Percentiles rank a stretch among this genome's conserved stretches.
phyloP scores from a whole-genome alignment of 73 alveolate genomes.

The Stentor roeselii region DNA sequence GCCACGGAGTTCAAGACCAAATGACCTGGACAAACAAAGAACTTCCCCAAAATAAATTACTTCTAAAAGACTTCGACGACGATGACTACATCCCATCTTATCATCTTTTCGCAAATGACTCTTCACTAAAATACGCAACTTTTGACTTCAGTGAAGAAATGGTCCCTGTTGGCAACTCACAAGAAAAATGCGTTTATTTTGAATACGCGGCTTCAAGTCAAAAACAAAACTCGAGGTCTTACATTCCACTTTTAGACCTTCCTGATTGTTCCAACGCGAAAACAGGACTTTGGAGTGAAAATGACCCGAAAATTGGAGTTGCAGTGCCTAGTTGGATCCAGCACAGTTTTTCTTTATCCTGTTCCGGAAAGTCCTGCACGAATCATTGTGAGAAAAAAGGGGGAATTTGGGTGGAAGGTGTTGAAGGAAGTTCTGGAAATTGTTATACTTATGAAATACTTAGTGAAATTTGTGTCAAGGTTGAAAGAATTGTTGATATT shows the following conservation, averaged over 20 bases:
- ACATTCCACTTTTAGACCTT: not conserved
- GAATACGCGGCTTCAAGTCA: not conserved
- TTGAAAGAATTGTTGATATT: not conserved
- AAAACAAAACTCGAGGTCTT: not conserved
- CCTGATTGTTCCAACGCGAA: constrained; percentile 1
- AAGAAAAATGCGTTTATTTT: not conserved
- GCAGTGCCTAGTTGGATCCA: constrained; percentile 4
- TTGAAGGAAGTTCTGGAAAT: not conserved
- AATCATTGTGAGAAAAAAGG: not conserved
- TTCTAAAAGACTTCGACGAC: not conserved
- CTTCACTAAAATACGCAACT: not conserved
- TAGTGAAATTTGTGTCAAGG: not conserved
- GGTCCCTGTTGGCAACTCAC: constrained; percentile 16
- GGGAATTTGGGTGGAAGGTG: not conserved
- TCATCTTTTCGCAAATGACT: not conserved
- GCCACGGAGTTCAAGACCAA: not conserved
- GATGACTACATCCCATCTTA: not conserved
- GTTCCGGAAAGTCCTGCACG: not conserved
- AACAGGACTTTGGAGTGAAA: not conserved
- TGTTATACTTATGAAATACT: constrained; percentile 9
- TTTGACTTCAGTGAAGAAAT: not conserved
- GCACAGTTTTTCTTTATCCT: not conserved
- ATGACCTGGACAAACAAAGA: not conserved
- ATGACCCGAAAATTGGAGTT: constrained; percentile 8
- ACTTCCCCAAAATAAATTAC: not conserved